Base-by-base conservation (phyloP, 1,139 yeast genomes). In the Kodamaea sp. region DNA sequence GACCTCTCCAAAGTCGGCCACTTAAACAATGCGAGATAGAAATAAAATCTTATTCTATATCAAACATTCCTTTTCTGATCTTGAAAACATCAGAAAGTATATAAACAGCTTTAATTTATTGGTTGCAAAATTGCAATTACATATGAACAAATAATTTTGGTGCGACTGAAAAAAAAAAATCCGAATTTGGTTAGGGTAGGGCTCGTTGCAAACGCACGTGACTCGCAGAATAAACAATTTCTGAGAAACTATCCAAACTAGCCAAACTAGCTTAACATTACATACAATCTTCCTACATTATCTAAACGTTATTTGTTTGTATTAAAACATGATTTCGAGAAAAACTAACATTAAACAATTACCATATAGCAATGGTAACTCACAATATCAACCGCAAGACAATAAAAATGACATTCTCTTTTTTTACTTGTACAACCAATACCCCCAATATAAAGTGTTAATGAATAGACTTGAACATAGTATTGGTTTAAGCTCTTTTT, bases 181-280 rank as follows among this genome's bases (percentile, higher is more conserved):
- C 45, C 42, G 15, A 42, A 41, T 31, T 12, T 8, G 44, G 42
- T 32, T 43, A 44, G 51, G 49, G 51, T 42, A 43, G 49, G 51
- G 49, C 47, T 41, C 27, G 40, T 9, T 10, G 30, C 32, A 20
- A 24, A 9, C 27, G 22, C 50, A 47, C 48, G 50, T 45, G 50
- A 42, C 29, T 23, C 3, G 10, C 20, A 4, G 4, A 15, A 15
- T 15, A 15, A 15, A 15, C 4, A 15, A 15, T 15, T 15, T 15
- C 20, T 15, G 20, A 15, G 20, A 15, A 15, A 10, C 8, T 7
- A 7, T 12, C 20, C 26, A 6, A n/a, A 31, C 33, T 24, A 20
- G 33, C 20, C 25, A n/a, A 8, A 8, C 22, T 8, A 11, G 6
- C 7, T 8, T 29, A 23, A 24, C 31, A 8, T 6, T 24, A 24